A percentile compares a stretch with the other conserved stretches of the same genome.
phyloP scores from a whole-genome alignment of 257 asterid genomes.

The Haberlea rhodopensis region DNA sequence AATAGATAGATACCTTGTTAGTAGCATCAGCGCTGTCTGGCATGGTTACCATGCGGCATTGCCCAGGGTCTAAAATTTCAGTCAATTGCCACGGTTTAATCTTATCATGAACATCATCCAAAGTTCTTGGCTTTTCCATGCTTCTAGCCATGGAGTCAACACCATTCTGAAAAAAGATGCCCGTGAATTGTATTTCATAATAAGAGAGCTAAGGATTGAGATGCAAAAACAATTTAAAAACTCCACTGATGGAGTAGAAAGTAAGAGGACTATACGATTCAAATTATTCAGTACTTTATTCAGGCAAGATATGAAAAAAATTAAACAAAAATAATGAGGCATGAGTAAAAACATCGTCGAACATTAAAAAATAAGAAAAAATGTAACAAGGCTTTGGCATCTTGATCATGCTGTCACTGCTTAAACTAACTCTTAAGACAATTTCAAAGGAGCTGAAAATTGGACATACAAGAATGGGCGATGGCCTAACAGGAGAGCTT shows the following conservation, averaged over 20 bases:
- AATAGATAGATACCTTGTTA: constrained; percentile 51
- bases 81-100: constrained; percentile 77
- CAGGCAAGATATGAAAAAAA: neutral
- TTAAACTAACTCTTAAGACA: constrained; percentile 12
- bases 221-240: neutral
- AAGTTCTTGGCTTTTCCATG: constrained; percentile 76
- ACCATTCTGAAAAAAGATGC: constrained; percentile 63
- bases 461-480: constrained; percentile 71
- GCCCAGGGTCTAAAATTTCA: constrained; percentile 80
- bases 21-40: constrained; percentile 76
- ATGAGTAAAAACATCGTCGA: neutral
- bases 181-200: constrained; percentile 6
- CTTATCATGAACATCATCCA: constrained; percentile 76
- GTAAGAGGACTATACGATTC: neutral
- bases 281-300: neutral
- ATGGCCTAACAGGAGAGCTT: constrained; percentile 94
- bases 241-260: neutral
- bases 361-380: constrained; percentile 11
- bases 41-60: constrained; percentile 85
- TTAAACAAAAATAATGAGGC: neutral
- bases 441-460: constrained; percentile 20
- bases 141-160: constrained; percentile 71
- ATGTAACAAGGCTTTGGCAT: constrained; percentile 5
- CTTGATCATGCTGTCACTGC: constrained; percentile 17
- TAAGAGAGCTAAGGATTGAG: constrained; percentile 19